Base-by-base conservation (phyloP, 192 early-diverging fungal species). In the Chytriomyces hyalinus region DNA sequence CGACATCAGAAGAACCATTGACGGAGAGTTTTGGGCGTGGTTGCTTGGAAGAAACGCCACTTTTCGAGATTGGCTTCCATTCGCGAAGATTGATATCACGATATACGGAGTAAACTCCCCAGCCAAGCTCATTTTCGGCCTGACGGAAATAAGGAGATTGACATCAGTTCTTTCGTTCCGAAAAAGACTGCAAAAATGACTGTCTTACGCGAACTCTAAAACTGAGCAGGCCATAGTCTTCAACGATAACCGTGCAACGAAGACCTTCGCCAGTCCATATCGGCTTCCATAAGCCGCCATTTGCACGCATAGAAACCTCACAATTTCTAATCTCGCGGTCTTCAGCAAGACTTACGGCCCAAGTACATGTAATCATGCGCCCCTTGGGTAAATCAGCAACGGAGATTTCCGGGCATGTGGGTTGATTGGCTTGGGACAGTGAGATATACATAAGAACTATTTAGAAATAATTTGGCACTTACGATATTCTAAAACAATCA, bases 41-140 rank as follows among this genome's bases (percentile, higher is more conserved):
- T 20, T 15, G 15, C 26, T 67, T 67, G 66, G 46, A 64, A 15
- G 62, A 20, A 20, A 20, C 24, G 36, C 62, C 24, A 26, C 22
- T 36, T 11, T 4, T 64, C 1, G 17, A 20, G 11, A 46, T 67
- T 67, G 24, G 46, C 50, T 76, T 67, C 74, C 62, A 65, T 44
- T 50, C 49, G 6, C 13, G 15, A 53, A 66, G 13, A 43, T 48
- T 76, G 46, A 76, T 24, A 44, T 66, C 74, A 17, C 74, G 74
- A 2, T 9, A 15, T 15, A 22, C 22, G 6, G 74, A 76, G 26
- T 20, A 20, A 17, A 76, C 74, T 10, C 63, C 62, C 74, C 63
- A 66, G 8, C 74, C 74, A 17, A 76, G 65, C 49, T 76, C 74
- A 36, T 76, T 76, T 7, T 53, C 28, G 24, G 74, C 74, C 74